Base-by-base conservation (phyloP, 2,329 filamentous ascomycete genomes). In the Stachybotrys chartarum region DNA sequence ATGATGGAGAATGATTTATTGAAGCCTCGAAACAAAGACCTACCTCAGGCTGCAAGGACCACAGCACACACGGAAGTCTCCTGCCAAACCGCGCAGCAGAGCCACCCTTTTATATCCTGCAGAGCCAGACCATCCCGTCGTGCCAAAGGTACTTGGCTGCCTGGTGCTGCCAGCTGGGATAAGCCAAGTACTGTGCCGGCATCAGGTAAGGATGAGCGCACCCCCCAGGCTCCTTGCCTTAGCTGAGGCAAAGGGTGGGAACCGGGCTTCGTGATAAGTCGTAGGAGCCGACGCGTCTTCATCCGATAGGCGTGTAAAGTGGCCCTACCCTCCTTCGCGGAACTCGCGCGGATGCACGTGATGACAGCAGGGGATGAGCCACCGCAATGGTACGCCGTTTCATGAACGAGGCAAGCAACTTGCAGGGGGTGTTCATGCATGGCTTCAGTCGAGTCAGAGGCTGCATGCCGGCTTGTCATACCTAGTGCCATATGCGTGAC, bases 21-120 rank as follows among this genome's bases (percentile, higher is more conserved):
- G 35, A 42, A 42, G 45, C 45, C 45, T n/a, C 17, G 45, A 24
- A 47, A 47, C 54, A 17, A 45, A 45, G 61, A 68, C 68, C 62
- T 72, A 70, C 68, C 68, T 69, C 59, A 65, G 64, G 67, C 61
- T 61, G 59, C 59, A 61, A 62, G 54, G 56, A 55, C 50, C 49
- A 54, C 50, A 50, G 58, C 49, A 52, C 46, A 51, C 56, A 55
- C 53, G 58, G 56, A 51, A 59, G 54, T 52, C 55, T 58, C 24
- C 54, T 58, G 42, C 24, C 35, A 56, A 49, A 60, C 16, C n/a
- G 49, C 44, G 56, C 55, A 58, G 58, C 53, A 54, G 58, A 56
- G 35, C 57, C 59, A 54, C 49, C 44, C 50, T 51, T 64, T 60
- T 62, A 62, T 62, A 66, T 32, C 54, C 55, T 39, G 42, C 42